Conservation (phyloP, 495 filamentous ascomycete species). For the Mytilinidion resinicola region DNA sequence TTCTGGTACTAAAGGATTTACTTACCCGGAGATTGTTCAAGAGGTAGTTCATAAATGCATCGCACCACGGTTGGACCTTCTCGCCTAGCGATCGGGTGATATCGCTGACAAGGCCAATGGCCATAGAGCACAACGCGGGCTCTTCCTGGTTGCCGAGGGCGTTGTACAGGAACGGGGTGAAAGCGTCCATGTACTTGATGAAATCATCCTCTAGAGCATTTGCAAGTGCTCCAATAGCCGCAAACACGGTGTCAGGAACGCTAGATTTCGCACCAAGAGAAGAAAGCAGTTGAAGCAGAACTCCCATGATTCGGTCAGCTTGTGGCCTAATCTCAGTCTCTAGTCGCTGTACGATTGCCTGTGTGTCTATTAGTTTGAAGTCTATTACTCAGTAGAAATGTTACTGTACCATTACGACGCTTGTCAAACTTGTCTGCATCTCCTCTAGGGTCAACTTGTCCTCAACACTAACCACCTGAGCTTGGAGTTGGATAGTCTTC, state of each 20-base stretch:
- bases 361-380: background rate
- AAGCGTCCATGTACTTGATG: slow-evolving; percentile 92
- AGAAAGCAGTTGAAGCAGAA: slow-evolving; percentile 69
- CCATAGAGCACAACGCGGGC: slow-evolving; percentile 88
- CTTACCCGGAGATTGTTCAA: slow-evolving; percentile 81
- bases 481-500: slow-evolving; percentile 83
- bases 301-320: slow-evolving; percentile 87
- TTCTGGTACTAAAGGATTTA: slow-evolving; percentile 4
- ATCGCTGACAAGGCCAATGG: slow-evolving; percentile 93
- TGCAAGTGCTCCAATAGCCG: slow-evolving; percentile 77
- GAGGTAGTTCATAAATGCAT: slow-evolving; percentile 94
- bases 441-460: slow-evolving; percentile 91
- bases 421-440: slow-evolving; percentile 92
- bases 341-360: slow-evolving; percentile 81
- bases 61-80: slow-evolving; percentile 87
- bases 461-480: slow-evolving; percentile 92
- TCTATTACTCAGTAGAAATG: background rate
- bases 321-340: slow-evolving; percentile 88
- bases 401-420: slow-evolving; percentile 61
- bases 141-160: slow-evolving; percentile 94
- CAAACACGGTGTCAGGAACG: slow-evolving; percentile 89
- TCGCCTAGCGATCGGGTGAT: slow-evolving; percentile 86
- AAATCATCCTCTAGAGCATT: slow-evolving; percentile 89
- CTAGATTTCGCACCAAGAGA: slow-evolving; percentile 81
- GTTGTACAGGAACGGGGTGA: slow-evolving; percentile 82